A percentile compares a stretch with the other conserved stretches of the same genome.
Evolutionary conservation across 2,329 filamentous ascomycete species (phyloP).

Genomic region (Gnomoniopsis sp.): DNA sequence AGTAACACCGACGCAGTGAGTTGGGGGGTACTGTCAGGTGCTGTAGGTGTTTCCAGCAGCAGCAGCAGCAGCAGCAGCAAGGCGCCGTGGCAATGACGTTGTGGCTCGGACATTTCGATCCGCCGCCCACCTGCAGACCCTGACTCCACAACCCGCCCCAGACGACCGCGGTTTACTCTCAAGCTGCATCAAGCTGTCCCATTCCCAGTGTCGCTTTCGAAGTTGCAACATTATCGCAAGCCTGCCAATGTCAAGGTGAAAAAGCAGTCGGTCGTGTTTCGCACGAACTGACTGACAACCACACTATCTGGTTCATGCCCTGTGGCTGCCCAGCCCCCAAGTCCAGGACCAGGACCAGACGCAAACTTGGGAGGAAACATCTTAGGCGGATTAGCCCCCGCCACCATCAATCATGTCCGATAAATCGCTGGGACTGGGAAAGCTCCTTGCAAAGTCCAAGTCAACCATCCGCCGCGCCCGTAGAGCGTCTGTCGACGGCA

Average conservation of each 20-base stretch:
- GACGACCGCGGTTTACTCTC: too few species aligned
- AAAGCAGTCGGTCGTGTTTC: background rate
- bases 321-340: background rate
- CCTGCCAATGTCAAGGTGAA: background rate
- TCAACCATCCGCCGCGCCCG: constrained; percentile 44
- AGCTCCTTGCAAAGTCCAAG: constrained; percentile 50
- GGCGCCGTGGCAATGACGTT: too few species aligned
- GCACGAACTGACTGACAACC: background rate
- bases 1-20: too few species aligned
- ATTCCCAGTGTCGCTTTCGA: too few species aligned
- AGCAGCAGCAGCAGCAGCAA: too few species aligned
- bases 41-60: too few species aligned
- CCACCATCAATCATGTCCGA: constrained; percentile 20
- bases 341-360: background rate
- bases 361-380: constrained; percentile 3
- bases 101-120: too few species aligned
- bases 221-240: too few species aligned
- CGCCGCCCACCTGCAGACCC: too few species aligned
- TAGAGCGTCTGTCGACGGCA: constrained; percentile 39
- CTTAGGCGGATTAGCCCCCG: background rate
- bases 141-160: too few species aligned
- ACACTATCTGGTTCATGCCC: background rate
- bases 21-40: too few species aligned
- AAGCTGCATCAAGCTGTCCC: too few species aligned
- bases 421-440: constrained; percentile 43